Evolutionary conservation across 1,284 basidiomycete genomes (phyloP), one percentile per base, ranked within the genome.

Genomic region (Fistulina hepatica): DNA sequence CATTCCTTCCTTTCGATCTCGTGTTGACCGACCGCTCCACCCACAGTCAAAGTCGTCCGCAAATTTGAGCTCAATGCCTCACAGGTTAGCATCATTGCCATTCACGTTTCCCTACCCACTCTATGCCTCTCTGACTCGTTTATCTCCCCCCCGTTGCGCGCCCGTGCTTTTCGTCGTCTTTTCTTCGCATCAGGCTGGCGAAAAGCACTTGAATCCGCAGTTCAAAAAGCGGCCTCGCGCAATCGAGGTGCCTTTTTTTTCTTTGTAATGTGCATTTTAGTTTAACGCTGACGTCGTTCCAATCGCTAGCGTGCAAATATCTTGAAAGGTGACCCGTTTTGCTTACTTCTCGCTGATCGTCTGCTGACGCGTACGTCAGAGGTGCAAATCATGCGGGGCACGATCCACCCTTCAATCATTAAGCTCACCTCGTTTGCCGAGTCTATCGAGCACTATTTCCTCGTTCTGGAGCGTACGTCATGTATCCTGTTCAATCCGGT

Each of bases 321-420:
- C 42, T 76, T 98, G 50, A 98, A 99, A 74, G 82, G 82, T 76
- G 39, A 13, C 3, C 32, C 60, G 49, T n/a, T 23, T 6, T 30
- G 10, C 39, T 35, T 19, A 40, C 44, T 34, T 33, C 12, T 33
- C 10, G 25, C 32, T 40, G 33, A 27, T 16, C 15, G 4, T 17
- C 26, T 25, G 31, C 27, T 36, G 25, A 34, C 44, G 27, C 25
- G 22, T 21, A 34, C 44, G 44, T 11, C 52, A 86, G 95, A 99
- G 76, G 95, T 99, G 5, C 92, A 97, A 61, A 98, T 99, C 52
- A 99, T 99, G 95, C 86, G 94, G 22, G 90, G 90, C 16, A 83
- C 81, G 44, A 82, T 83, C 48, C 92, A 98, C 55, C 79, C 86
- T 6, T 76, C 81, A 21, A 84, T 99, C 49, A 83, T 98, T 54